Base-by-base conservation (phyloP, 257 asterid genomes). In the Cynanchum wilfordii region DNA sequence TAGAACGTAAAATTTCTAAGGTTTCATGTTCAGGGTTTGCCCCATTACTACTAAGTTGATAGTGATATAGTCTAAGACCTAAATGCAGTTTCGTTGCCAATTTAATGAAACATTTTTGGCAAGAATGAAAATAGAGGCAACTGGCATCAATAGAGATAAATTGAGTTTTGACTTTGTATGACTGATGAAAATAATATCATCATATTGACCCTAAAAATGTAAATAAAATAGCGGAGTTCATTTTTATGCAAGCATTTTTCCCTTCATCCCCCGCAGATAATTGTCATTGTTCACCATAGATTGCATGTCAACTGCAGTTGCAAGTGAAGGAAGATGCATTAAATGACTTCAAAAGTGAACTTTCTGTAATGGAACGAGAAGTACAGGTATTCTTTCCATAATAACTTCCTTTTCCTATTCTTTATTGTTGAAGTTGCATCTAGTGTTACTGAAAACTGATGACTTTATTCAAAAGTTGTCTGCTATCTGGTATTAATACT, bases 261-360 rank as follows among this genome's bases (percentile, higher is more conserved):
- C 16, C 29, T 25, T 17, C 47, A 4, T 4, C n/a, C 38, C 30
- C 59, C 45, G 50, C 10, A 27, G 66, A 45, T 38, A 16, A 33
- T 45, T 38, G 15, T n/a, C 30, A 36, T 33, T n/a, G 30, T 47
- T 45, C 24, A 45, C 25, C n/a, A 33, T 30, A 22, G 5, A 8
- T 80, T 72, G 50, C 24, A 75, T 79, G 27, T 75, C 52, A 38
- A 65, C 77, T 81, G 84, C 88, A 92, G 99, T 78, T 92, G 80
- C 89, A 82, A 76, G 88, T 72, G 33, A 90, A 85, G 73, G 98
- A 95, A 74, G 86, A 85, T 68, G 88, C 75, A 11, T 68, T 95
- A 69, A 76, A 81, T 75, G 73, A 73, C 82, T 86, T 95, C 82
- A 90, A 79, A 86, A 81, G 82, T 24, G 96, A 90, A 68, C 89